Base-by-base conservation (phyloP, 805 yeast genomes). In the Isabelozyma gotoi region DNA sequence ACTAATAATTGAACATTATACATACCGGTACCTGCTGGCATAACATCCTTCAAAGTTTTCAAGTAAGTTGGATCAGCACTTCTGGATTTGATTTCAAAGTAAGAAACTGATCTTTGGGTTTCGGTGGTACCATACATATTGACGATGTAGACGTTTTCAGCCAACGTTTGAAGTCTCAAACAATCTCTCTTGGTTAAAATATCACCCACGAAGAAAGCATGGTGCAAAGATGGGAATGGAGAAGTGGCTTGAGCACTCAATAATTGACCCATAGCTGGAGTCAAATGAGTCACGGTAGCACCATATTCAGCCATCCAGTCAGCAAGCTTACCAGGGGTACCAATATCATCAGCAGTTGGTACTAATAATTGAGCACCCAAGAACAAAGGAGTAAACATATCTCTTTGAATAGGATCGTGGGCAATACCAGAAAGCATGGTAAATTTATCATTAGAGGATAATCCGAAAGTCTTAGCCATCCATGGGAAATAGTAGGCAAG, bases 51-150 rank as follows among this genome's bases (percentile, higher is more conserved):
- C 69, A 88, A 86, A 39, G 84, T 77, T 59, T 82, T 84, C 61
- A 94, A 75, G 65, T 87, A 91, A 18, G 78, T 68, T 18, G 92
- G 77, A 62, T 91, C 90, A 36, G 75, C 60, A 17, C 76, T 61
- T 51, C 88, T 76, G 20, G 95, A 81, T 35, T 88, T 82, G 48
- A 95, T 92, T 63, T 89, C 95, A 68, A 81, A 95, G 68, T 80
- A 94, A 0, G 98, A 91, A 19, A 94, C 99, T 2, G 99, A 94
- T 62, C 99, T 81, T 74, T 95, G 99, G 12, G 99, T 94, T 67
- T 94, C 99, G 8, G 99, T 94, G 33, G 99, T 94, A 59, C 99
- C 99, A 65, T 94, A 94, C 99, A 94, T 94, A 69, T 94, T 94
- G 53, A 94, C 95, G 59, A 94, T 92, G 61, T 67, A 73, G 42